A percentile compares a stretch with the other conserved stretches of the same genome.
Conservation (phyloP, 805 yeast genomes). For the Candida saitoana region DNA sequence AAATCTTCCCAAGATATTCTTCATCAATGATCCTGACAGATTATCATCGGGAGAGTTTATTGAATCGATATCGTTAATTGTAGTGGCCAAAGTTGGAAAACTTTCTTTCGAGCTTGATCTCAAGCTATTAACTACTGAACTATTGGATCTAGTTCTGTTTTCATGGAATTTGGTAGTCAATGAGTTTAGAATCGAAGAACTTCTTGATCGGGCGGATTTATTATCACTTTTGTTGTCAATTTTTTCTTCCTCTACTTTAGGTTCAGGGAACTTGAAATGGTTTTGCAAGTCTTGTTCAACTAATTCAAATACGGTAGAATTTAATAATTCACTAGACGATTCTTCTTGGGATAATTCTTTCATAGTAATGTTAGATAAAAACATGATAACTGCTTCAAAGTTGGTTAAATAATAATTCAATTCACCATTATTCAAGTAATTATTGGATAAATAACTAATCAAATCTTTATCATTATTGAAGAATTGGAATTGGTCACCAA, state of each 20-base stretch:
- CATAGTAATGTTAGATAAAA: constrained; percentile 33
- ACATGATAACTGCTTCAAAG: constrained; percentile 38
- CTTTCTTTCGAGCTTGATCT: constrained; percentile 21
- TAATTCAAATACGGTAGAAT: constrained; percentile 22
- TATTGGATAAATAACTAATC: constrained; percentile 21
- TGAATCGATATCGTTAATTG: constrained; percentile 7
- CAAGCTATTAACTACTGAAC: constrained; percentile 19
- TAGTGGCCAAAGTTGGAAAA: constrained; percentile 21
- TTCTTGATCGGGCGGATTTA: constrained; percentile 26
- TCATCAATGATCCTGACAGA: constrained; percentile 28
- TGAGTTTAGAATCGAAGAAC: constrained; percentile 36
- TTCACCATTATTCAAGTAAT: constrained; percentile 36
- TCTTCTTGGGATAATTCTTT: constrained; percentile 16
- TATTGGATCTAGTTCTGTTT: constrained; percentile 32
- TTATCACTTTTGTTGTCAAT: constrained; percentile 8
- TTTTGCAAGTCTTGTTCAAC: constrained; percentile 26
- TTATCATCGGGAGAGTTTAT: constrained; percentile 15
- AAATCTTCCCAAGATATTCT: constrained; percentile 32
- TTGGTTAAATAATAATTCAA: constrained; percentile 37
- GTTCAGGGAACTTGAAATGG: constrained; percentile 27
- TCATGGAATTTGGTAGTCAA: constrained; percentile 29
- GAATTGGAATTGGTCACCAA: constrained; percentile 14
- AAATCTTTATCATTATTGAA: constrained; percentile 29
- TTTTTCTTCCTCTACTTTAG: constrained; percentile 16
- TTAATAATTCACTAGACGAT: constrained; percentile 14